phyloP scores from a whole-genome alignment of 768 basidiomycete genomes.

The Suillus subalutaceus region DNA sequence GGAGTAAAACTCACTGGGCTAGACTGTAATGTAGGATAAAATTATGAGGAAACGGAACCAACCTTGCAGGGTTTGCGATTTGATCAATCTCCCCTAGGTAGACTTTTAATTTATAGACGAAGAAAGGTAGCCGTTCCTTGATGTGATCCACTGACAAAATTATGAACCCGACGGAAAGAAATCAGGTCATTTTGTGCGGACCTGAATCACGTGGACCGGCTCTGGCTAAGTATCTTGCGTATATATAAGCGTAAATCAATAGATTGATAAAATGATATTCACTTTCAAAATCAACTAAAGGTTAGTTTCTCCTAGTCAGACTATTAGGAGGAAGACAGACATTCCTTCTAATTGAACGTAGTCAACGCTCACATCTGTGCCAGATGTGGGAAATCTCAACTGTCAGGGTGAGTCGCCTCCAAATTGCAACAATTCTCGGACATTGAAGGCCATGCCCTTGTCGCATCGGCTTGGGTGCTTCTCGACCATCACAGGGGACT shows the following conservation, averaged over 20 bases:
- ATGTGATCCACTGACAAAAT: background rate
- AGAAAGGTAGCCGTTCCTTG: background rate
- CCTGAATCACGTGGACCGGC: background rate
- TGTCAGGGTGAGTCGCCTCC: background rate
- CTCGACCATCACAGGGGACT: background rate
- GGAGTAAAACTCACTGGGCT: background rate
- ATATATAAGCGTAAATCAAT: background rate
- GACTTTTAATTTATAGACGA: background rate
- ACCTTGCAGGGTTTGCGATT: background rate
- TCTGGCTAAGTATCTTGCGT: background rate
- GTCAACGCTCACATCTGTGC: background rate
- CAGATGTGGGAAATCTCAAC: background rate
- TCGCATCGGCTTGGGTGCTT: background rate
- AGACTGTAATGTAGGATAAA: background rate
- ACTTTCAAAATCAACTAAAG: background rate
- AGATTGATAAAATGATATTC: background rate
- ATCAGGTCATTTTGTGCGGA: background rate
- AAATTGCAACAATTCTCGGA: background rate
- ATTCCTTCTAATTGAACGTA: background rate
- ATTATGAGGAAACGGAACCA: background rate
- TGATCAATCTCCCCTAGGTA: background rate
- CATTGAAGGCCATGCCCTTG: background rate
- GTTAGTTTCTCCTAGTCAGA: background rate
- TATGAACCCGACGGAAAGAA: conserved; percentile 2
- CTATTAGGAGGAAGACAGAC: background rate